Conservation (phyloP, 2,329 filamentous ascomycete species). For the Sporothrix luriei region DNA sequence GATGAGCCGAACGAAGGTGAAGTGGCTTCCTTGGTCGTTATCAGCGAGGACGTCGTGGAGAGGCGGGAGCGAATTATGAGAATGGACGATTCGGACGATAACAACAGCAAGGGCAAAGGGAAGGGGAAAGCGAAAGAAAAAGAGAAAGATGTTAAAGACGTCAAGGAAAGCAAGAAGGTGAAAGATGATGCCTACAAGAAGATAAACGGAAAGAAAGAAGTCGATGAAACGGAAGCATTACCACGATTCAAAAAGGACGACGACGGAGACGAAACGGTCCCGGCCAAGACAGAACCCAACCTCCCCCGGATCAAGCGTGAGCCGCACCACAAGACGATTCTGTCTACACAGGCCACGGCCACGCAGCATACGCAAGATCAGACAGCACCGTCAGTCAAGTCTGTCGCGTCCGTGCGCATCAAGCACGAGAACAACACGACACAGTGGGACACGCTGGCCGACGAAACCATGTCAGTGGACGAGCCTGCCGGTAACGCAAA, state of each 20-base stretch:
- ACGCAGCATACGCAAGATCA: conserved; percentile 20
- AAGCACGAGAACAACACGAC: not conserved
- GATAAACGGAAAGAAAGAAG: not conserved
- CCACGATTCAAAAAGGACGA: not conserved
- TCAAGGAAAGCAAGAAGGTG: not conserved
- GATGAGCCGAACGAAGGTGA: conserved; percentile 5
- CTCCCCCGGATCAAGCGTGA: conserved; percentile 17
- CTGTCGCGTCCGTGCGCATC: conserved; percentile 9
- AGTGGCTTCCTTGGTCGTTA: conserved; percentile 25
- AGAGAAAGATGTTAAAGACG: not conserved
- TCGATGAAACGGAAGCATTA: too few relatives aligned
- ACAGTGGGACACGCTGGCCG: not conserved
- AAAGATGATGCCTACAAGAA: not conserved
- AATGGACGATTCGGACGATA: not conserved
- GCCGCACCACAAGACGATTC: not conserved
- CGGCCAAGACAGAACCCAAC: not conserved
- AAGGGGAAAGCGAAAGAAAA: not conserved
- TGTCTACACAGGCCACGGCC: conserved; percentile 8
- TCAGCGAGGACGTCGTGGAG: conserved; percentile 25
- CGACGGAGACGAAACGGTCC: not conserved
- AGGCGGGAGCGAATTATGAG: conserved; percentile 16
- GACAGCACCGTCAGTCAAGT: not conserved
- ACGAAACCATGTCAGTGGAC: not conserved
- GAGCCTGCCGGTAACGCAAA: not conserved
- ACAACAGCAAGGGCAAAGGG: not conserved